Evolutionary conservation across 129 eudicot species (phyloP), one percentile per base, ranked within the genome.

Genomic region (Tagetes patula): DNA sequence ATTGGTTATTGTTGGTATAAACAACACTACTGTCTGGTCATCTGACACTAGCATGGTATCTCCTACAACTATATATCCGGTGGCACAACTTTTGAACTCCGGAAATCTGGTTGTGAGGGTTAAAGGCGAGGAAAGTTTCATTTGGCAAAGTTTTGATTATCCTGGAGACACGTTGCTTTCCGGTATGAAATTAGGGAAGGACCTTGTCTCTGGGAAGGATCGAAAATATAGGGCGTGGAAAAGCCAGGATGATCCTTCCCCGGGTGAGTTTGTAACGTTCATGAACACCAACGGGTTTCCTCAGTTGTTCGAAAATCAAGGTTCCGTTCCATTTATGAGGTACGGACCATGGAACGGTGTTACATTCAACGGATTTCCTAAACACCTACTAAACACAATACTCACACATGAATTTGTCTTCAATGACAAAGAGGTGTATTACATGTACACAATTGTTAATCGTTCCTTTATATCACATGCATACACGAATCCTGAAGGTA

Each of bases 71-170:
- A 27, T 42, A 39, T 71, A 71, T 76, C 75, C 79, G 11, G 60
- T 65, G 20, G 85, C 82, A 27, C 50, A 64, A 32, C 82, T 81
- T 76, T 41, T 76, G 42, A 47, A 56, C 40, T 47, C 72, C 3
- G 82, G 85, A 7, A 81, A 81, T 77, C 27, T 81, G 20, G 75
- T 81, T 10, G 75, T 72, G 12, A 65, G 72, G 53, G 77, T 9
- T 52, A 66, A 2, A 1, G 14, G 32, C 45, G 61, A 42, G 1
- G 79, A 54, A 4, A 72, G 46, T 43, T 54, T 49, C 45, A 7
- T 75, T 5, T 81, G 84, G 84, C 84, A 81, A 75, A 81, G 81
- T 71, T 76, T 81, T 70, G 81, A 81, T 71, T 46, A 62, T 14
- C 84, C 77, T 13, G 67, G 32, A 13, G 74, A 81, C 70, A 71